Base-by-base conservation (phyloP, 371 early-diverging fungal species). In the Lichtheimia hyalospora region DNA sequence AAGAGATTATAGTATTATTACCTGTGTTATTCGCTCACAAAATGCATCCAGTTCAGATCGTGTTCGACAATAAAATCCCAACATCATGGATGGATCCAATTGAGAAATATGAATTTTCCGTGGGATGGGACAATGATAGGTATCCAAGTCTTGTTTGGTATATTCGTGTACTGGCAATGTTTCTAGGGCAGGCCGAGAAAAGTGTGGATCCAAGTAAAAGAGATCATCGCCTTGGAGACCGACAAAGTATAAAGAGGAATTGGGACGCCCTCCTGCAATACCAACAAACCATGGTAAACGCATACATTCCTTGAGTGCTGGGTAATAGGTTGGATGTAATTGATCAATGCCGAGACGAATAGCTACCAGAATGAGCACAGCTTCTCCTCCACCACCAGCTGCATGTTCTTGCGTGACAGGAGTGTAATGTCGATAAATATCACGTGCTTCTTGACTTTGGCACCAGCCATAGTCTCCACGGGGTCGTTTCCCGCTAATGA, bases 141-240 rank as follows among this genome's bases (percentile, higher is more conserved):
- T 86, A 1, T 71, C 72, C 50, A 94, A 73, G 57, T 94, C 93
- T 82, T 87, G 79, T 48, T 67, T 77, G 15, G 80, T 72, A 52
- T 83, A 85, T n/a, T 79, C 73, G 6, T 62, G 53, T 34, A 79
- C 54, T n/a, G 54, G 58, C 63, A 87, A 87, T 44, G 79, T 80
- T 28, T 84, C 81, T 18, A 87, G 52, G 39, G 87, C 85, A 18
- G 89, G 85, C 18, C 95, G 85, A 20, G 92, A 85, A 63, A 84
- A 88, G 69, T 98, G 98, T 21, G 98, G 97, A 67, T 98, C 98
- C n/a, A 95, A 76, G 64, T 95, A 98, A 13, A 96, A 79, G 10
- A 97, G 66, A 25, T 91, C 84, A 66, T 91, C 83, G 4, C 84
- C 90, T 74, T 96, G 90, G 23, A 87, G 69, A 15, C 96, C 97